Evolutionary conservation across 176 grass and related monocot species (phyloP), one percentile per base, ranked within the genome.

Genomic region (Aegilops bicornis): DNA sequence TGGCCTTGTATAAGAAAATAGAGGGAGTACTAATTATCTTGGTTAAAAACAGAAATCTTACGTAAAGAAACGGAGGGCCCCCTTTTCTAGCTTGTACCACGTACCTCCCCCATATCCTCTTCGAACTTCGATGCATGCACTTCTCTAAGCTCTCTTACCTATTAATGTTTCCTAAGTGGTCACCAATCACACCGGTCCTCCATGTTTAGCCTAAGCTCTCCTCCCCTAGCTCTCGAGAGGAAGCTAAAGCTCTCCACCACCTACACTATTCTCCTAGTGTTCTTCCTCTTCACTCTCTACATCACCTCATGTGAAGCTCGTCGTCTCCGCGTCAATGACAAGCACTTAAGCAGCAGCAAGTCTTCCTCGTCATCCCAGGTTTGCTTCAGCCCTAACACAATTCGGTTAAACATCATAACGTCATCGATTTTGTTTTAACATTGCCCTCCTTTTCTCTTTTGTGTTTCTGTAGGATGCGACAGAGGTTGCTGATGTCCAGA

Each of bases 271-370:
- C 43, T 92, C 47, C 10, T 97, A 2, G 36, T 86, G 61, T 33
- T 76, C 43, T 62, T 96, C 67, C 59, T 91, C 73, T 43, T 93
- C 10, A 39, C 82, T 79, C 81, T 94, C 19, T 67, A 68, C 16
- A 64, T 80, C 36, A 67, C 56, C 29, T 84, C 58, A 60, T 94
- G 92, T 3, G 78, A 86, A 80, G 95, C 86, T 71, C 95, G 92
- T 7, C 65, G 24, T 70, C 77, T 92, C 11, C 56, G 25, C 3
- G 14, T 85, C 30, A 63, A 72, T 83, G 82, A 15, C 56, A 79
- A 83, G 59, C 36, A 87, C 79, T 79, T 78, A 27, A 69, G 39
- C 45, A 87, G 64, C 31, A 16, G 69, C 31, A 24, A 48, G 30
- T 10, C 83, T 86, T 83, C 83, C 31, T 80, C 78, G 29, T 78